Percentiles rank a stretch among this genome's conserved stretches.
Evolutionary conservation across 208 protist species (phyloP).

Genomic region (Endotrypanum monterogeii): DNA sequence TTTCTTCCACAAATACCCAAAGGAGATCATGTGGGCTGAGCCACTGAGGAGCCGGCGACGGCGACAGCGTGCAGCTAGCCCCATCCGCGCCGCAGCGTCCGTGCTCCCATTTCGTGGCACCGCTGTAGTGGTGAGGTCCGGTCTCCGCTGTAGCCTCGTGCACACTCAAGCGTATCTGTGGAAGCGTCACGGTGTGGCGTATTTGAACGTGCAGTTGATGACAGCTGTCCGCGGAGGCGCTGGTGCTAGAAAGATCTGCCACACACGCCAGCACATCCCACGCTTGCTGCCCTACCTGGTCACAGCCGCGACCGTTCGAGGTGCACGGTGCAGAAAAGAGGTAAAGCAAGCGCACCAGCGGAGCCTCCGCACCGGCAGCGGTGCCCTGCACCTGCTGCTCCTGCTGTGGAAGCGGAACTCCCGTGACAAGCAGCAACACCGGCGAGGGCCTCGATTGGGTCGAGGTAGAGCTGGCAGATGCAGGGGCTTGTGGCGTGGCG

Average conservation of each 20-base stretch:
- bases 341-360: slow-evolving; percentile 8
- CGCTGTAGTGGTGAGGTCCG: neutral
- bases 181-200: neutral
- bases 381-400: neutral
- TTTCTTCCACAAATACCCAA: slow-evolving; percentile 28
- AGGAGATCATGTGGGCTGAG: slow-evolving; percentile 17
- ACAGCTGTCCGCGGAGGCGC: neutral
- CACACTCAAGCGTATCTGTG: neutral
- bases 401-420: neutral
- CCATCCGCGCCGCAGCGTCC: neutral
- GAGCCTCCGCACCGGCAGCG: neutral
- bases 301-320: neutral
- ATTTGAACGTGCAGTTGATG: neutral
- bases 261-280: slow-evolving; percentile 10
- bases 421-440: slow-evolving; percentile 8
- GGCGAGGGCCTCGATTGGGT: neutral
- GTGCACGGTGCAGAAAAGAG: neutral
- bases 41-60: neutral
- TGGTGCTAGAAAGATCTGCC: neutral
- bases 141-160: neutral
- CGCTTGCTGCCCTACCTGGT: neutral
- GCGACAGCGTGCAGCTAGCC: neutral
- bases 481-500: neutral
- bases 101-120: neutral
- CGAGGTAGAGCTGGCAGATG: neutral